phyloP scores from a whole-genome alignment of 371 early-diverging fungal species.

The Entomophthora muscae region DNA sequence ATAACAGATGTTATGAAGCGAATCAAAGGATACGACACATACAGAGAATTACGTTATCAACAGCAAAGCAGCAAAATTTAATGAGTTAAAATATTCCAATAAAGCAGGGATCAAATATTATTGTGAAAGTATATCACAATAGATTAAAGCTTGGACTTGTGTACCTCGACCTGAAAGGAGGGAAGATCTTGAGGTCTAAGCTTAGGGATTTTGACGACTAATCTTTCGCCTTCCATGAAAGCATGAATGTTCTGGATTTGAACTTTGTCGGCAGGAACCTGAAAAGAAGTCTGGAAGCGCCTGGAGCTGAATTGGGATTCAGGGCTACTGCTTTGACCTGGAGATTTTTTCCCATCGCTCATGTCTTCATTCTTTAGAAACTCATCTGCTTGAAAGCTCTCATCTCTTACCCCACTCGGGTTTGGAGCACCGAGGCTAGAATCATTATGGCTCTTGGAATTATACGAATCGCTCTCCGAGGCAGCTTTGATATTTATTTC shows the following conservation, averaged over 20 bases:
- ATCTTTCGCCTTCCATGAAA: neutral
- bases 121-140: too few relatives aligned
- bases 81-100: too few relatives aligned
- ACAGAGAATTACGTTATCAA: too few relatives aligned
- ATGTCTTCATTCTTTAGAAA: neutral
- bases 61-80: too few relatives aligned
- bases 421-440: too few relatives aligned
- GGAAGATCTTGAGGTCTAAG: neutral
- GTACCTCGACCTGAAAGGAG: neutral
- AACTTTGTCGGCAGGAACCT: slow-evolving; percentile 1
- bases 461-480: neutral
- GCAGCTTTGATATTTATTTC: neutral
- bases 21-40: too few relatives aligned
- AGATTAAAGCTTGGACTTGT: neutral
- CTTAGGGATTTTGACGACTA: neutral
- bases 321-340: neutral
- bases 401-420: too few relatives aligned
- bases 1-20: too few relatives aligned
- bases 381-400: neutral
- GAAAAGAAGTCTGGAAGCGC: too few relatives aligned
- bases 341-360: neutral
- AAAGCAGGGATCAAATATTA: too few relatives aligned
- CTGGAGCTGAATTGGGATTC: too few relatives aligned
- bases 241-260: neutral
- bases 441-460: too few relatives aligned